Conservation (phyloP, 2,329 filamentous ascomycete genomes). For the Phialophora macrospora region DNA sequence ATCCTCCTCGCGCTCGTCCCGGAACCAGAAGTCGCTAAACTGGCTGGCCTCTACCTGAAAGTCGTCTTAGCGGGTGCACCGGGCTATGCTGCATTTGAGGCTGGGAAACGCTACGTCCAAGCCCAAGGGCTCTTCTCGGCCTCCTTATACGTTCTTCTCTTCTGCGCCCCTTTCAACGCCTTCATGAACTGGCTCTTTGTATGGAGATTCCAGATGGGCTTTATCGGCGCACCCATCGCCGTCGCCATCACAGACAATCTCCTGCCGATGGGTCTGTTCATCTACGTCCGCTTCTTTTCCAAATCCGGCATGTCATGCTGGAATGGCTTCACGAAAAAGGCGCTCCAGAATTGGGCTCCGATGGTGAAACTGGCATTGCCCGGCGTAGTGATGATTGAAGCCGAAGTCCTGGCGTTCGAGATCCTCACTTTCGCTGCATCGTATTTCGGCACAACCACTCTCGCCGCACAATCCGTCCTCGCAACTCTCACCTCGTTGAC, state of each 20-base stretch:
- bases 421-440: constrained; percentile 82
- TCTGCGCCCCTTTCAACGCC: constrained; percentile 81
- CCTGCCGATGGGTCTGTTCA: constrained; percentile 71
- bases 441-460: constrained; percentile 75
- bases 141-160: constrained; percentile 78
- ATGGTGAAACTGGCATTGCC: constrained; percentile 89
- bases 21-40: constrained; percentile 69
- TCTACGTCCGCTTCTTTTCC: constrained; percentile 71
- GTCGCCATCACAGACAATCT: constrained; percentile 76
- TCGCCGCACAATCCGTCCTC: constrained; percentile 88
- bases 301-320: constrained; percentile 71
- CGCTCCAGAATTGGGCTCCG: constrained; percentile 74
- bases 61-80: constrained; percentile 73
- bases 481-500: constrained; percentile 77
- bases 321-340: constrained; percentile 74
- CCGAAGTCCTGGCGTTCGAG: constrained; percentile 92
- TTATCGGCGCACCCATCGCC: constrained; percentile 79
- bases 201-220: constrained; percentile 71
- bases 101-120: constrained; percentile 83
- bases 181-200: constrained; percentile 81
- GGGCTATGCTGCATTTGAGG: constrained; percentile 76
- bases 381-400: constrained; percentile 90
- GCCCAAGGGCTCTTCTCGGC: constrained; percentile 85
- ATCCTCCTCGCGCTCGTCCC: constrained; percentile 72
- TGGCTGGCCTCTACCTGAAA: constrained; percentile 75